Base-by-base conservation (phyloP, 2,329 filamentous ascomycete species). In the Pseudopyrenochaeta lycopersici region DNA sequence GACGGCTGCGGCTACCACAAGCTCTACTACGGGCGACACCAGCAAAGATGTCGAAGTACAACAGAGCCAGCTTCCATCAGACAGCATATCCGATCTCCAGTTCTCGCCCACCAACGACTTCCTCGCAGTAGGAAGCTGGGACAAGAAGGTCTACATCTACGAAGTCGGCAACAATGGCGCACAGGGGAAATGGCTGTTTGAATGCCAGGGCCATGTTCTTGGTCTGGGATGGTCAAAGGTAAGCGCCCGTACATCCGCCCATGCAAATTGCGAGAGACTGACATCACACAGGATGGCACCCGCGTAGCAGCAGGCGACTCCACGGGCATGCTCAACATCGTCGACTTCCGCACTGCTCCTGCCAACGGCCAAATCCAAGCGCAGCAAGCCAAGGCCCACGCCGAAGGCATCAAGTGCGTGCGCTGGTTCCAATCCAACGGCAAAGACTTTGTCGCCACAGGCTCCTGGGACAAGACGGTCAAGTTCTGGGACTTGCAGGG, bases 61-160 rank as follows among this genome's bases (percentile, higher is more conserved):
- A 55, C 85, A 88, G 61, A 90, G 90, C 12, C 60, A 70, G 53
- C 58, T 71, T 10, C 95, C 95, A 18, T 88, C 91, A 64, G 95
- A 99, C 78, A 91, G 90, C 76, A 90, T 98, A 70, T 93, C 93
- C 31, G 91, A 92, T 72, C 84, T 99, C 55, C 82, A 87, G 43
- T 99, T 97, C 80, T 93, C 90, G 12, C 87, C 89, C 1, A 82
- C 82, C 47, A 84, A 80, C 63, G 92, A 98, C 68, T 90, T 96
- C 73, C 83, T 99, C 15, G 92, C 94, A 20, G 91, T 97, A 31
- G 82, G 92, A 42, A 97, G 92, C 67, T 99, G 95, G 95, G 95
- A 99, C 79, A 96, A 96, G 81, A 96, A 97, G 76, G 92, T 98
- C 60, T 90, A 93, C 71, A 94, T 99, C 73, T 99, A 98, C 80